Evolutionary conservation across 345 rosid genomes (phyloP), one percentile per base, ranked within the genome.

Genomic region (Gossypium stocksii): DNA sequence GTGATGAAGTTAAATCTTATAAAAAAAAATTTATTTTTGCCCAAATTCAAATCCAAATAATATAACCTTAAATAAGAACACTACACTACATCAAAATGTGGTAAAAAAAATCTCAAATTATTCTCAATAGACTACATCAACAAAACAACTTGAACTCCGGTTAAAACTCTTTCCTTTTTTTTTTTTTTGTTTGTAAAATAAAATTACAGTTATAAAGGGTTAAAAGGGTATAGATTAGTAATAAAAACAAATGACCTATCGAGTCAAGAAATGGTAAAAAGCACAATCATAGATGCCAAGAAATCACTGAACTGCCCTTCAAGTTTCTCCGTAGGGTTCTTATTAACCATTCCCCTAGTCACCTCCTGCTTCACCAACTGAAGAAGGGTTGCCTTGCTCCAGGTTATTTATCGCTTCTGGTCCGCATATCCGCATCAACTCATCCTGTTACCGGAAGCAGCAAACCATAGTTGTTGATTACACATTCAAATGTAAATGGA

Each of bases 401-500:
- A 91, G 86, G 72, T 84, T 85, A 73, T 89, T 91, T 43, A 93
- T 80, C 2, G 86, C 92, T 54, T 91, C 97, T 27, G 97, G 86
- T 80, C 99, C 98, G 25, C 88, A 90, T 46, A 89, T 34, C 38
- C 83, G 81, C 2, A 85, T 79, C 81, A 95, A 78, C 78, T 95
- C 97, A 15, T 91, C 98, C 99, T 96, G 92, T 78, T 70, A 66
- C 62, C 53, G 48, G 23, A 15, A 34, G 23, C 27, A 43, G 20
- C 67, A 44, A 68, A 62, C 43, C 11, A 0, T 41, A 9, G 11
- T 20, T 8, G 13, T 20, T 22, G n/a, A 27, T 70, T 11, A 51
- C 19, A 74, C 9, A 45, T 52, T 13, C 2, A 29, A 56, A 68
- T 17, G 10, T 25, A 45, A 46, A 45, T 25, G 15, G 22, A 48